Evolutionary conservation across 148 eudicot species (phyloP), one percentile per base, ranked within the genome.

Genomic region (Vaccinium vitisidaea): DNA sequence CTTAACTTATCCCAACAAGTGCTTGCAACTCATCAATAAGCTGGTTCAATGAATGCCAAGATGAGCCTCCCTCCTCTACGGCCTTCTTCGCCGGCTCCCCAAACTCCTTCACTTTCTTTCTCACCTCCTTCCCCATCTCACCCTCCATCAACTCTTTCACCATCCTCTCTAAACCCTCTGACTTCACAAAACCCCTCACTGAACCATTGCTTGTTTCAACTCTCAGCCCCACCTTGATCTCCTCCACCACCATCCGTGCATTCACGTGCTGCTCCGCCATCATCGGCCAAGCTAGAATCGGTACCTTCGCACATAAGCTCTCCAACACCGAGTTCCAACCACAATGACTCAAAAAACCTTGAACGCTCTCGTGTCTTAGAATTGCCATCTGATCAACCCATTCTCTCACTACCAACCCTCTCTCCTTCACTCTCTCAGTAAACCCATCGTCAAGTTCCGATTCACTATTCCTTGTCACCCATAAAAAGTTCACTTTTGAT

Each of bases 241-340:
- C 70, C 70, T 65, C 32, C 70, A 23, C 70, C 70, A 65, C 70
- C 70, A 65, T 23, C 32, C 70, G 70, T 2, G 70, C 70, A 3
- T 65, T 65, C 13, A 23, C 0, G 5, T 23, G 70, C 32, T 65
- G 70, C 70, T 23, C 70, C 0, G 70, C 70, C 70, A 65, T 65
- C 70, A 65, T 65, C 32, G 70, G 70, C 70, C 70, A 65, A 9
- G 70, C 32, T 2, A 65, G 30, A 65, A 65, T 65, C 1, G 70
- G 70, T 8, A 65, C 70, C 30, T 23, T 65, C 30, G 70, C 70
- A 23, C 70, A 65, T 65, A 65, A 8, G 70, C 70, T 65, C 32
- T 65, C 32, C 70, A 86, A 16, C 6, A 86, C 88, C 8, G 98
- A 95, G 88, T 94, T 95, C 98, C 98, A 92, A 3, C 98, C 97